A percentile compares a stretch with the other conserved stretches of the same genome.
Conservation (phyloP, 768 basidiomycete species). For the Rhodotorula graminis region DNA sequence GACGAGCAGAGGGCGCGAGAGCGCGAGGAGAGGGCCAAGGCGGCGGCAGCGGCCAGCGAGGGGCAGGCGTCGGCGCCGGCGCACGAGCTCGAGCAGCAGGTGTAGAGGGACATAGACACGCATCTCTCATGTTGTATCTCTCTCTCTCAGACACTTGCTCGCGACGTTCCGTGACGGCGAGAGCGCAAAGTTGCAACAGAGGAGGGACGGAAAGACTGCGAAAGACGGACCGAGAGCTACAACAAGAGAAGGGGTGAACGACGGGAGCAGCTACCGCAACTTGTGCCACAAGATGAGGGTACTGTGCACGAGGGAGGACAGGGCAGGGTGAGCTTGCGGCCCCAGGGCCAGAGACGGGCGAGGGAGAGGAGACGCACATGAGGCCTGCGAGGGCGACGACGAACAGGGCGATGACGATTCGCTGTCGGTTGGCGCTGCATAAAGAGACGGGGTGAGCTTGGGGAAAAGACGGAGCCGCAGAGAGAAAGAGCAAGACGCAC, state of each 20-base stretch:
- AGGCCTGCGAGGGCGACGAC: conserved; percentile 46
- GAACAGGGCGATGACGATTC: conserved; percentile 47
- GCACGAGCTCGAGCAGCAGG: not conserved
- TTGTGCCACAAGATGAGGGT: conserved; percentile 43
- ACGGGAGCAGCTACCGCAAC: not conserved
- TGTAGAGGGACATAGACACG: too few relatives aligned
- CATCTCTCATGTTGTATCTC: not conserved
- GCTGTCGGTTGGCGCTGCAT: conserved; percentile 49
- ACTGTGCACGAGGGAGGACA: not conserved
- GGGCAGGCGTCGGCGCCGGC: not conserved
- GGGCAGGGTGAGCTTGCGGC: too few relatives aligned
- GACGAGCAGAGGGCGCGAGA: not conserved
- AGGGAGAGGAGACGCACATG: conserved; percentile 26
- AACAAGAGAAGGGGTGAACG: not conserved
- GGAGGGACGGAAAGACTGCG: not conserved
- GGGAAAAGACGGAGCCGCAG: too few relatives aligned
- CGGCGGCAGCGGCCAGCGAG: not conserved
- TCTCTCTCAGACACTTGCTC: too few relatives aligned
- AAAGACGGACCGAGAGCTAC: not conserved
- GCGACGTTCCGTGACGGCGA: not conserved
- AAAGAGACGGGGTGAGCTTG: not conserved
- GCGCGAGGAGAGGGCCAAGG: too few relatives aligned
- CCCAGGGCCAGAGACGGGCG: too few relatives aligned
- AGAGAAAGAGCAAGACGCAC: conserved; percentile 43
- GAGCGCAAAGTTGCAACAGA: not conserved